A percentile compares a stretch with the other conserved stretches of the same genome.
Conservation (phyloP, 495 filamentous ascomycete species). For the Cercophora samala region DNA sequence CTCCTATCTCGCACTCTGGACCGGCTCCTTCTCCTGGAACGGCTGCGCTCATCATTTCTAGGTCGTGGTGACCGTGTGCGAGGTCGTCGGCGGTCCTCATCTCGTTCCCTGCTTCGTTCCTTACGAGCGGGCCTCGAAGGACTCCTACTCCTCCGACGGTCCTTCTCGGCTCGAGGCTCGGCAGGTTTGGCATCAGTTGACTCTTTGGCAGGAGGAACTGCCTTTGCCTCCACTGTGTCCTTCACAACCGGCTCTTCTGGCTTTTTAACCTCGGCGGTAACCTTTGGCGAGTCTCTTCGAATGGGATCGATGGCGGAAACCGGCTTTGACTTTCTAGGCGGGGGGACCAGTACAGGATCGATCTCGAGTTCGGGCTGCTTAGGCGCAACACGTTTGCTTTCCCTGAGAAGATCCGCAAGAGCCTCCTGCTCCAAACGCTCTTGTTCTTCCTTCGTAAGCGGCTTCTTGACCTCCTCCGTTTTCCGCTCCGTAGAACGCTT, state of each 20-base stretch:
- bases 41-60: constrained; percentile 21
- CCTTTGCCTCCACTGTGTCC: constrained; percentile 26
- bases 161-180: constrained; percentile 27
- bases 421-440: constrained; percentile 54
- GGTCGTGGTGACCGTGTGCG: constrained; percentile 28
- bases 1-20: constrained; percentile 26
- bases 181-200: constrained; percentile 26
- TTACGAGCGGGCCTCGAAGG: constrained; percentile 31
- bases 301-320: constrained; percentile 57
- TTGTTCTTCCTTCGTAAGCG: constrained; percentile 53
- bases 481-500: constrained; percentile 23
- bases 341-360: constrained; percentile 51
- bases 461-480: constrained; percentile 42
- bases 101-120: constrained; percentile 27
- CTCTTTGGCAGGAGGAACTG: constrained; percentile 24
- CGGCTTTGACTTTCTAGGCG: constrained; percentile 48
- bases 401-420: constrained; percentile 51
- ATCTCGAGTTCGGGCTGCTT: constrained; percentile 52
- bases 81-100: constrained; percentile 27
- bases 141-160: constrained; percentile 37
- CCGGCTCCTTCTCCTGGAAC: constrained; percentile 24
- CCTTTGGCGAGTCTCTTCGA: constrained; percentile 44
- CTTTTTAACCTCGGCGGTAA: constrained; percentile 37
- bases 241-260: constrained; percentile 25
- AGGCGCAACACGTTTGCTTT: constrained; percentile 46